Base-by-base conservation (phyloP, 768 basidiomycete species). In the Cyclocybe cylindracea region DNA sequence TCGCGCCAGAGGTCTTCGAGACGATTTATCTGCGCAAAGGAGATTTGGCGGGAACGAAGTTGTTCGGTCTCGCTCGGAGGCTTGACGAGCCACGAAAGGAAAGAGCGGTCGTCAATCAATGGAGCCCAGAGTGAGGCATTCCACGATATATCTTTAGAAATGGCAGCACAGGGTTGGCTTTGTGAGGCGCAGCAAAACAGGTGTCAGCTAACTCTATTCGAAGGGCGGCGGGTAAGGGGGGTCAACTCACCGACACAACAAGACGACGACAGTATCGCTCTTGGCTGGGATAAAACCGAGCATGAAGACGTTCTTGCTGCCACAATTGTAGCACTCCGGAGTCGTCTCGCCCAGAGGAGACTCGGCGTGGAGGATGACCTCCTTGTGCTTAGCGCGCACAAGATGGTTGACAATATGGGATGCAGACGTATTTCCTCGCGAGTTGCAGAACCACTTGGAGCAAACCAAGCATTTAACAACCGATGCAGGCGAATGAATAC, bases 371-470 rank as follows among this genome's bases (percentile, higher is more conserved):
- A 99, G 74, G 54, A 96, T 91, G 55, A 99, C 96, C 66, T 99
- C 97, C 74, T 98, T 98, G 75, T 99, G 97, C 73, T 98, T 98
- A 31, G 97, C 95, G 64, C 96, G 93, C 44, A 99, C 97, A 53
- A 99, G 83, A 73, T 99, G 97, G 70, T 98, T 98, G 59, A 99
- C 96, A 61, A 99, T 98, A 67, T 99, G 97, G 1, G 96, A 98
- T 2, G 95, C 94, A 1, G 95, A 97, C 4, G 95, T 97, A 64
- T 97, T 97, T 50, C 95, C 95, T 32, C 97, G 85, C 9, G 96
- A 96, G 68, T 99, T 99, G 78, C 97, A 99, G 69, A 99, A 99
- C 94, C 94, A 96, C 67, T 95, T 95, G 14, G 86, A 82, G 64
- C 94, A 96, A 44, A 95, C 66, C 44, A 94, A 79, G 61, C 94